Conservation (phyloP, 306 rosid species). For the Senna tora region DNA sequence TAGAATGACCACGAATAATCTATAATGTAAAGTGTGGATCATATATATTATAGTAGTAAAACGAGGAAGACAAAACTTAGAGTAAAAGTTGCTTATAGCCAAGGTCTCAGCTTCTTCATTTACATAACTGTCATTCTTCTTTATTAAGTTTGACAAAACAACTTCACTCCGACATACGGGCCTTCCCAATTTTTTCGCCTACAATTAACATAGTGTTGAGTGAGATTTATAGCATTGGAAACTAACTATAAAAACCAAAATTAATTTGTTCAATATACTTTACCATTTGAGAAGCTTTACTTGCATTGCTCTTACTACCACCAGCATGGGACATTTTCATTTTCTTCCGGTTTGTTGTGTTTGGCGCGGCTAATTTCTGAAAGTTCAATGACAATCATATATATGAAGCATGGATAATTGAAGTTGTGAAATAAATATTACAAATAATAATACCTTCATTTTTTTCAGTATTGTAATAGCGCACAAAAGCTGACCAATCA, state of each 20-base stretch:
- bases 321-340: neutral
- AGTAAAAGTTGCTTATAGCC: too few species aligned
- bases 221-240: too few species aligned
- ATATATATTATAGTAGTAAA: too few species aligned
- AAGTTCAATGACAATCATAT: neutral
- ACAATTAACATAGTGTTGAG: neutral
- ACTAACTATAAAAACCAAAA: too few species aligned
- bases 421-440: too few species aligned
- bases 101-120: neutral
- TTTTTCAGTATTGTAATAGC: too few species aligned
- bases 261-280: neutral
- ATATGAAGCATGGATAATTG: neutral
- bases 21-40: too few species aligned
- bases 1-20: too few species aligned
- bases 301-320: conserved; percentile 1
- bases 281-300: neutral
- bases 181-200: neutral
- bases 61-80: too few species aligned
- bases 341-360: neutral
- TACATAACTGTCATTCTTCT: neutral
- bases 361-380: neutral
- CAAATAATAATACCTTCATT: too few species aligned
- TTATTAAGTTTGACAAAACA: neutral
- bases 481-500: too few species aligned
- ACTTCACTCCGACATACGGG: neutral